phyloP scores from a whole-genome alignment of 768 basidiomycete genomes.

The Amanita exitialis region DNA sequence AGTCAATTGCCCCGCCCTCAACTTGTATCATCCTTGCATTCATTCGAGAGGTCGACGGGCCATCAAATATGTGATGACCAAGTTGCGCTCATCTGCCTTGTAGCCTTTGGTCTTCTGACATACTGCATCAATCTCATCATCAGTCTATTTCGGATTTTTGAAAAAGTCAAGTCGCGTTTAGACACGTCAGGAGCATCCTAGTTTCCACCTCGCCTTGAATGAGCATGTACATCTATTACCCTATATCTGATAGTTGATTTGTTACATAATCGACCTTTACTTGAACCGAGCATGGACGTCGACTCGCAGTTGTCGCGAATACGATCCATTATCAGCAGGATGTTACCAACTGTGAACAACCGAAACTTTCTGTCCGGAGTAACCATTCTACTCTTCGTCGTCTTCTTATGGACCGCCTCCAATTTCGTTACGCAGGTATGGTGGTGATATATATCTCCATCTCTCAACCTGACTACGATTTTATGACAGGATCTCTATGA shows the following conservation, averaged over 20 bases:
- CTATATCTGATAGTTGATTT: not conserved
- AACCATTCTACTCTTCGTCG: constrained; percentile 60
- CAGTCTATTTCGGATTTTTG: constrained; percentile 77
- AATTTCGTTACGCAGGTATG: constrained; percentile 81
- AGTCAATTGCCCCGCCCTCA: constrained; percentile 49
- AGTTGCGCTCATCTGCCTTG: constrained; percentile 66
- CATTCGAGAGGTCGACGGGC: constrained; percentile 34
- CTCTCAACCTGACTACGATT: not conserved
- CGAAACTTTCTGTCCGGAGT: constrained; percentile 48
- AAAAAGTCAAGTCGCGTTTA: constrained; percentile 75
- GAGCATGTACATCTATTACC: not conserved
- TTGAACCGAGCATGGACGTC: not conserved
- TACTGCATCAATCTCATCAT: constrained; percentile 83
- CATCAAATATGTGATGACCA: constrained; percentile 66
- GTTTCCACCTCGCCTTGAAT: not conserved
- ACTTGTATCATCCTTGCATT: constrained; percentile 23
- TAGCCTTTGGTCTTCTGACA: constrained; percentile 66
- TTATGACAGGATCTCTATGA: constrained; percentile 34
- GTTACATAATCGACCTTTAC: not conserved
- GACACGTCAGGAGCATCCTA: constrained; percentile 14
- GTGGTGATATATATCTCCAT: not conserved
- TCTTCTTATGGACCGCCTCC: constrained; percentile 80
- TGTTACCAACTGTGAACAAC: constrained; percentile 11
- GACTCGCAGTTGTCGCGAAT: not conserved
- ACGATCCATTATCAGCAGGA: constrained; percentile 2